A percentile compares a stretch with the other conserved stretches of the same genome.
phyloP scores from a whole-genome alignment of 179 eudicot genomes.

The Vitellaria paradoxa region DNA sequence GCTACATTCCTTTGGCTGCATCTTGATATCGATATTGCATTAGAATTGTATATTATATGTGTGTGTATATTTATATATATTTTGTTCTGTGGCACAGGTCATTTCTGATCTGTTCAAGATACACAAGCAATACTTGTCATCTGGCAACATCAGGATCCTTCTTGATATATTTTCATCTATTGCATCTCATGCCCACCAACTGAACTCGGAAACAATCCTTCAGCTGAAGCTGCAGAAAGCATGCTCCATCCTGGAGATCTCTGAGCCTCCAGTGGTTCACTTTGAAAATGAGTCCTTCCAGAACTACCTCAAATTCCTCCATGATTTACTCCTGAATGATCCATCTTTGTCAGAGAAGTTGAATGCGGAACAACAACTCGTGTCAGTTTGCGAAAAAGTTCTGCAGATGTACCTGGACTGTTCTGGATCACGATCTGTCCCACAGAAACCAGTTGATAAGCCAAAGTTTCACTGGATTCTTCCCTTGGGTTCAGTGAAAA shows the following conservation, averaged over 20 bases:
- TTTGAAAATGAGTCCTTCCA: constrained; percentile 79
- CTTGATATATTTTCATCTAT: constrained; percentile 58
- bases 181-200: constrained; percentile 63
- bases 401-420: constrained; percentile 72
- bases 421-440: constrained; percentile 37
- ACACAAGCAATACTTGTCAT: constrained; percentile 54
- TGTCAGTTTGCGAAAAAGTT: constrained; percentile 63
- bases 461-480: constrained; percentile 59
- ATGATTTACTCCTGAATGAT: constrained; percentile 43
- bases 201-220: constrained; percentile 48
- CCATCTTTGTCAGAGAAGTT: constrained; percentile 49
- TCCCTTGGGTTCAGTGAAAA: constrained; percentile 75
- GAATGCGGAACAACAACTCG: constrained; percentile 50
- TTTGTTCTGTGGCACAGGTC: constrained; percentile 43
- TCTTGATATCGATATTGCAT: neutral
- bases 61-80: neutral
- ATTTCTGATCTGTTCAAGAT: constrained; percentile 70
- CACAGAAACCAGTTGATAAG: constrained; percentile 29
- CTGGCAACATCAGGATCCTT: constrained; percentile 50
- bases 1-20: neutral
- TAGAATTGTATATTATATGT: neutral
- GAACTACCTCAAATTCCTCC: constrained; percentile 62
- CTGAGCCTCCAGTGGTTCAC: constrained; percentile 87
- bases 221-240: constrained; percentile 64
- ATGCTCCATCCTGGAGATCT: constrained; percentile 71